Evolutionary conservation across 164 flowering plant species (phyloP).

Genomic region (Liquidambar formosana): DNA sequence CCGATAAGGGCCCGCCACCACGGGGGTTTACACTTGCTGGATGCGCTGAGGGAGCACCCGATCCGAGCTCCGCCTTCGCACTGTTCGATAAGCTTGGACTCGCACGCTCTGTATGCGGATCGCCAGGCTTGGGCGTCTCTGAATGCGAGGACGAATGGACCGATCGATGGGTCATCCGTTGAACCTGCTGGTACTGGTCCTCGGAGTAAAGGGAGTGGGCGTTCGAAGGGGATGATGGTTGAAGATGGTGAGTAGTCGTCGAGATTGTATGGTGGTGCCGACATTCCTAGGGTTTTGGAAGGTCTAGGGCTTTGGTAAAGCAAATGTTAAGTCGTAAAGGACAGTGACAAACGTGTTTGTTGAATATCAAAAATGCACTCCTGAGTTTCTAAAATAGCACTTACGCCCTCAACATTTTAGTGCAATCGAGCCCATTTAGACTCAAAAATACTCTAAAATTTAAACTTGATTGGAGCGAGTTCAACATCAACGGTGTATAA

Average conservation of each 20-base stretch:
- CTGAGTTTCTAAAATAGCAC: too few relatives aligned
- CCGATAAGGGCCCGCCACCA: constrained; percentile 50
- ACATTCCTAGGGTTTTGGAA: background rate
- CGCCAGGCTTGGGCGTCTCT: constrained; percentile 31
- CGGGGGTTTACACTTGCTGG: constrained; percentile 48
- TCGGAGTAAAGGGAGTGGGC: constrained; percentile 48
- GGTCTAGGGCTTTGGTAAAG: background rate
- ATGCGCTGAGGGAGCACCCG: constrained; percentile 58
- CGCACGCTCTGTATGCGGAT: constrained; percentile 32
- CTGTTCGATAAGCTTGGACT: constrained; percentile 37
- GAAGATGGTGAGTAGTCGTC: constrained; percentile 47
- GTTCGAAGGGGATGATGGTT: constrained; percentile 42
- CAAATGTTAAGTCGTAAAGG: too few relatives aligned
- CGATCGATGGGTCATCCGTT: constrained; percentile 30
- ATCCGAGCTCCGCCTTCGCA: constrained; percentile 54
- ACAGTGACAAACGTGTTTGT: too few relatives aligned
- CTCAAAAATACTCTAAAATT: too few relatives aligned
- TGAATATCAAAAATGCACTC: too few relatives aligned
- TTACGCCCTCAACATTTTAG: too few relatives aligned
- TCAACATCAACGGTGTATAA: too few relatives aligned
- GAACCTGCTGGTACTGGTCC: constrained; percentile 36
- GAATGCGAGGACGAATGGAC: constrained; percentile 54
- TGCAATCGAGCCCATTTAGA: too few relatives aligned
- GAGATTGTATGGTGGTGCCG: constrained; percentile 6
- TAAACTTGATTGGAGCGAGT: too few relatives aligned